Evolutionary conservation across 306 rosid species (phyloP).

Genomic region (Begonia masoniana): DNA sequence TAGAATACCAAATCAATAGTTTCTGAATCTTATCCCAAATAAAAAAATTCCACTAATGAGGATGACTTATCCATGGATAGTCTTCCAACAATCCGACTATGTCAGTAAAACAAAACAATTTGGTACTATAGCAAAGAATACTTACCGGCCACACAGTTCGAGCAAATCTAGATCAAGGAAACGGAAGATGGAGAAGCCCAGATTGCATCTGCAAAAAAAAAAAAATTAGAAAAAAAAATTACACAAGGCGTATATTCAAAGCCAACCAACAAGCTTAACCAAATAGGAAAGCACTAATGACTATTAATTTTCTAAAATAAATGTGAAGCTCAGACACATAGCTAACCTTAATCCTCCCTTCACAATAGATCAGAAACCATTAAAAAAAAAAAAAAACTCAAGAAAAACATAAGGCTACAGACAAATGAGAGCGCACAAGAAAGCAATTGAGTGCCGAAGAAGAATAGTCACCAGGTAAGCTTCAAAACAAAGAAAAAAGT

Average conservation of each 20-base stretch:
- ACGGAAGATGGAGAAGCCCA: constrained; percentile 25
- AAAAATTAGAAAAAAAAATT: no score
- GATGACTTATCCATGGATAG: neutral
- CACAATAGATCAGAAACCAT: constrained; percentile 25
- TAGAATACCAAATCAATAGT: no score
- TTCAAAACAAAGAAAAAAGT: neutral
- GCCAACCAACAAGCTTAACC: constrained; percentile 20
- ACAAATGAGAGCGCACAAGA: neutral
- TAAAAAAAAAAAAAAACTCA: neutral
- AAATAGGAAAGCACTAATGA: constrained; percentile 25
- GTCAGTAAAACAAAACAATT: neutral
- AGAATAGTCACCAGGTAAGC: neutral
- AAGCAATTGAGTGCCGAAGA: neutral
- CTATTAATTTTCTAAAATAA: constrained; percentile 21
- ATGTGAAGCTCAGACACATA: constrained; percentile 46
- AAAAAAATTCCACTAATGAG: no score
- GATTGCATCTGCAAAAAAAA: constrained; percentile 40
- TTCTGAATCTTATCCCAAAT: no score
- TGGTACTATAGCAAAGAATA: constrained; percentile 7
- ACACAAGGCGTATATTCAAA: constrained; percentile 2
- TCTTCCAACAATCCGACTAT: neutral
- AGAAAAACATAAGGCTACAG: constrained; percentile 2
- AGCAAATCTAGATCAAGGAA: constrained; percentile 31
- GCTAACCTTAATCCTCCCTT: constrained; percentile 19
- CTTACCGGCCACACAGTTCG: constrained; percentile 42